phyloP scores from a whole-genome alignment of 2,329 filamentous ascomycete species.

The Teratosphaeria nubilosa region DNA sequence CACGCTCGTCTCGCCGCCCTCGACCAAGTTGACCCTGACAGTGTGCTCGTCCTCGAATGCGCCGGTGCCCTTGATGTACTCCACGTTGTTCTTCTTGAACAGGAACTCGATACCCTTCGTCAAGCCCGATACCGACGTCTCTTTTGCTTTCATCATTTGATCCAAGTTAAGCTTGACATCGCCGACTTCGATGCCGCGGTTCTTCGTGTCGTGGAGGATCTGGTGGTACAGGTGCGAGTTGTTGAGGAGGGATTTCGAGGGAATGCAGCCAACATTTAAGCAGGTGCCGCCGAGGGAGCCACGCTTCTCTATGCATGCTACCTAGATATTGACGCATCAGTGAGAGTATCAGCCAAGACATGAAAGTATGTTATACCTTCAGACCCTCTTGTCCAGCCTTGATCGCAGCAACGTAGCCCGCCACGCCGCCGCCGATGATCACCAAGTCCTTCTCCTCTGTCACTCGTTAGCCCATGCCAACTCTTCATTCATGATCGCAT shows the following conservation, averaged over 20 bases:
- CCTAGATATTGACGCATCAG: constrained; percentile 41
- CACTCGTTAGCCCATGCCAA: constrained; percentile 21
- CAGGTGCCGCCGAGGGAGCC: constrained; percentile 91
- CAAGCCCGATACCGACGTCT: constrained; percentile 73
- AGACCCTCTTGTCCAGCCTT: constrained; percentile 96
- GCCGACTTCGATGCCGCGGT: constrained; percentile 92
- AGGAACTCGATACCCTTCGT: constrained; percentile 98
- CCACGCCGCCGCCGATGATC: constrained; percentile 95
- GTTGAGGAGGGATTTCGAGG: constrained; percentile 98
- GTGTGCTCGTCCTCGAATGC: constrained; percentile 57
- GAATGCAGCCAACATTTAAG: constrained; percentile 98
- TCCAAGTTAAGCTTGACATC: constrained; percentile 92
- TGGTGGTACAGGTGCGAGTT: constrained; percentile 98
- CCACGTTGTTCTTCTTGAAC: constrained; percentile 98
- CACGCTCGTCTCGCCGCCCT: constrained; percentile 81
- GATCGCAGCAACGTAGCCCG: constrained; percentile 97
- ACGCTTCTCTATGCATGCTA: constrained; percentile 96
- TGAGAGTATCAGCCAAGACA: neutral
- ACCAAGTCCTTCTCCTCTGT: constrained; percentile 91
- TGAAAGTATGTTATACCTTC: constrained; percentile 54
- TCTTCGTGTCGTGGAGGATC: constrained; percentile 92
- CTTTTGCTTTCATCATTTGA: constrained; percentile 98
- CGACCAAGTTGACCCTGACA: constrained; percentile 57
- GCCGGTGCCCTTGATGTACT: constrained; percentile 91
- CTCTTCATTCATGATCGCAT: neutral